These are phyloP conservation scores for Dryadomyces quercus-mongolicae DNA, from an alignment of 2,329 filamentous ascomycete species.

Conservation along the genomic window DNA sequence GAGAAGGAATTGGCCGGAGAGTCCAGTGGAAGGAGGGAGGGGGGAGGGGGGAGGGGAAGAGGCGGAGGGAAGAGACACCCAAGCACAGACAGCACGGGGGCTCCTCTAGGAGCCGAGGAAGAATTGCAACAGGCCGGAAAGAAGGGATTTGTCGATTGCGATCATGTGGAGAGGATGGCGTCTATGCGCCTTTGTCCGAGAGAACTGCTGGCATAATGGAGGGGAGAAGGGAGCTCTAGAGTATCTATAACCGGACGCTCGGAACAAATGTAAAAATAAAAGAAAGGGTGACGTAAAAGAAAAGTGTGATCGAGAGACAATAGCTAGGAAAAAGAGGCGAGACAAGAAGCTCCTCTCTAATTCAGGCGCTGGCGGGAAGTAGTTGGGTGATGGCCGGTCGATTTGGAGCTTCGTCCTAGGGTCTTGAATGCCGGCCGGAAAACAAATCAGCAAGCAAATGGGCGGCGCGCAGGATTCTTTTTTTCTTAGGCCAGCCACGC, in stretches of 20 bases:
- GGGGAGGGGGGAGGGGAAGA: neutral
- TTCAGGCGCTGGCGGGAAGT: neutral
- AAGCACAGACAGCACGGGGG: neutral
- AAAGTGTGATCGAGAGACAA: neutral
- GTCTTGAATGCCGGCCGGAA: neutral
- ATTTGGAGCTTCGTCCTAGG: neutral
- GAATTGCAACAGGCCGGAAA: neutral
- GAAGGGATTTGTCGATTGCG: neutral
- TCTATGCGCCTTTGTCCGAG: neutral
- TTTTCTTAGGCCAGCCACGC: neutral
- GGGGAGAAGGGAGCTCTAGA: neutral
- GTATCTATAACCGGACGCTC: too few species aligned
- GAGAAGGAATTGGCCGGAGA: neutral
- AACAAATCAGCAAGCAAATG: neutral
- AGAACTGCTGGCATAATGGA: neutral
- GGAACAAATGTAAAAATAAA: neutral
- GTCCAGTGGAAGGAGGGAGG: slow-evolving; percentile 15
- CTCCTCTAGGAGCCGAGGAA: neutral
- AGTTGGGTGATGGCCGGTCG: neutral
- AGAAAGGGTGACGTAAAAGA: neutral
- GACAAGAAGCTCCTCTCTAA: neutral
- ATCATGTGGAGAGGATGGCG: neutral
- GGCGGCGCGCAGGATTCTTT: neutral
- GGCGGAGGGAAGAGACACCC: neutral
- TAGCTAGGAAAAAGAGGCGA: neutral